Evolutionary conservation across 495 filamentous ascomycete species (phyloP), one percentile per base, ranked within the genome.

Genomic region (Paragyromitra xinjiangensis): DNA sequence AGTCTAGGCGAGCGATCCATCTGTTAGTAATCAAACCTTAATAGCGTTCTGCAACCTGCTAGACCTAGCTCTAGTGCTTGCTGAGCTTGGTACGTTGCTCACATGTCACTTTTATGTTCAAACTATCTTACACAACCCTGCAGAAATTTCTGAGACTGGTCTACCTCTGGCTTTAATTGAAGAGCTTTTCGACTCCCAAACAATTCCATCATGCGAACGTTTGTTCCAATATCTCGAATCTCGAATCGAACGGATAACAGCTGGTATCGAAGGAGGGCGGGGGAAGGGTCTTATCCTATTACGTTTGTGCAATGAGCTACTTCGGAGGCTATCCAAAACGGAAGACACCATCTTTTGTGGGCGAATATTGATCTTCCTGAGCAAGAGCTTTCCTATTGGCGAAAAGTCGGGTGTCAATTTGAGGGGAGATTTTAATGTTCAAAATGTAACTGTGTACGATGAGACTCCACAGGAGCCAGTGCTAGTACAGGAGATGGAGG

Each of bases 331-430:
- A 3, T 98, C 95, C 2, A 88, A 97, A 59, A 94, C 95, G 3
- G 94, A 98, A 81, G 96, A 99, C 84, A 93, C 96, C 0, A 94
- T 97, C 2, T 99, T 99, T 83, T 98, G 94, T 83, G 95, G 95
- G 45, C 88, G 95, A 56, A 94, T 99, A 24, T 97, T 97, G 82
- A 97, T 99, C 77, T 99, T 97, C 81, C 89, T 98, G 71, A 98
- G 97, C 83, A 95, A 98, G 83, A 96, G 93, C 83, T 98, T 98
- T 80, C 94, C 95, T 11, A 87, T 98, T 0, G 94, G 94, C 34
- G 95, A 99, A 84, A 95, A 92, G 80, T 98, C 95, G 82, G 97
- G 94, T 1, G 95, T 99, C 62, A 99, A 99, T 79, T 88, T 98
- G 61, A 90, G 96, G 37, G 95, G 95, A 78, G 95, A 98, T 84